Percentiles rank a stretch among this genome's conserved stretches.
Conservation (phyloP, 2,329 filamentous ascomycete species). For the Eutypa lata region DNA sequence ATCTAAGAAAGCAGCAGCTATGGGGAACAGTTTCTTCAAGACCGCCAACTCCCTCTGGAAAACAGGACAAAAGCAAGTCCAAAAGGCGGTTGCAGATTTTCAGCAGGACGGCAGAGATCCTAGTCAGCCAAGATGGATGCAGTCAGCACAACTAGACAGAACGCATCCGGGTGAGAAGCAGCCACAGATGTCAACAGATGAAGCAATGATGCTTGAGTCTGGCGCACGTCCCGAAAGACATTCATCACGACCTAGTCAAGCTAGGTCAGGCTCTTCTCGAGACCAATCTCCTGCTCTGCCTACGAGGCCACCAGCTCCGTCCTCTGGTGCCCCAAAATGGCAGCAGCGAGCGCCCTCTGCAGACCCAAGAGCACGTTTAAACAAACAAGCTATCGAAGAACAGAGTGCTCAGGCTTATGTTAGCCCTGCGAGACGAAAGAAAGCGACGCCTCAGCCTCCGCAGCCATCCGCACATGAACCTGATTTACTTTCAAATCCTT, state of each 20-base stretch:
- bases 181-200: constrained; percentile 55
- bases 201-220: constrained; percentile 76
- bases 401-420: constrained; percentile 81
- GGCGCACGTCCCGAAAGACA: constrained; percentile 53
- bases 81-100: constrained; percentile 88
- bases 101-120: constrained; percentile 68
- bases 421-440: constrained; percentile 79
- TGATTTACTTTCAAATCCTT: constrained; percentile 62
- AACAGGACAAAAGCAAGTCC: constrained; percentile 85
- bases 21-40: constrained; percentile 84
- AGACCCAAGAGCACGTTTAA: constrained; percentile 61
- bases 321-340: constrained; percentile 54
- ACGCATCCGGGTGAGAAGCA: constrained; percentile 30
- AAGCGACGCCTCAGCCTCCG: constrained; percentile 51
- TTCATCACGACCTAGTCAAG: constrained; percentile 27
- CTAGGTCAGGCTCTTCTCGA: constrained; percentile 30
- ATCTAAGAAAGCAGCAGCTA: constrained; percentile 74
- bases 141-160: constrained; percentile 58
- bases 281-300: constrained; percentile 50
- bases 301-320: constrained; percentile 37
- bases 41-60: constrained; percentile 96
- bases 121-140: constrained; percentile 93
- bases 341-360: constrained; percentile 45
- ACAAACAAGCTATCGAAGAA: constrained; percentile 71
- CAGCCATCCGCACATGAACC: constrained; percentile 45